Evolutionary conservation across 2,329 filamentous ascomycete species (phyloP).

Genomic region (Ceratocystis albifundus): DNA sequence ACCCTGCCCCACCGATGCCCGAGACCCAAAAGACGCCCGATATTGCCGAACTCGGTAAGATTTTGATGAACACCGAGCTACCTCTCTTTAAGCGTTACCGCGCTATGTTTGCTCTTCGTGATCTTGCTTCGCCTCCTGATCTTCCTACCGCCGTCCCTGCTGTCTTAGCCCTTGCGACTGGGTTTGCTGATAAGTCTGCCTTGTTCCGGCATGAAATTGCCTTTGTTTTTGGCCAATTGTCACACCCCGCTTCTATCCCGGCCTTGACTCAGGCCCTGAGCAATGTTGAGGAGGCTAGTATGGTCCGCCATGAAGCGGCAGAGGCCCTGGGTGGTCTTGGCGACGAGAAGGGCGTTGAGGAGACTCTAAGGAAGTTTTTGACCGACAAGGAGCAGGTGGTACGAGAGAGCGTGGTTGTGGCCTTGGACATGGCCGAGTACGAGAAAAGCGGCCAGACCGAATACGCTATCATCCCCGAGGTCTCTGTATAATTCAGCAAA

Average conservation of each 20-base stretch:
- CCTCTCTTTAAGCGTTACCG: conserved; percentile 89
- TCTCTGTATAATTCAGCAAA: conserved; percentile 30
- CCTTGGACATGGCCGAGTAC: conserved; percentile 94
- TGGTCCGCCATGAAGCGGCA: conserved; percentile 96
- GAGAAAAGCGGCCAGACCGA: conserved; percentile 81
- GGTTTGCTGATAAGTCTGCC: conserved; percentile 73
- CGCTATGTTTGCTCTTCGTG: conserved; percentile 94
- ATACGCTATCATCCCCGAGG: conserved; percentile 78
- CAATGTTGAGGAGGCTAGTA: conserved; percentile 71
- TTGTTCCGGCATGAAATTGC: conserved; percentile 96
- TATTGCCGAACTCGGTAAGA: conserved; percentile 62
- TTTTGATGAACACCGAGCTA: conserved; percentile 63
- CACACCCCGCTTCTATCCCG: conserved; percentile 92
- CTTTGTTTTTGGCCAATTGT: conserved; percentile 94
- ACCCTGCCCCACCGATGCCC: conserved; percentile 82
- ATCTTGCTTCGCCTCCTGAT: conserved; percentile 86
- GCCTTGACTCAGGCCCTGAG: conserved; percentile 68
- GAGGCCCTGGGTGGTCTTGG: conserved; percentile 91
- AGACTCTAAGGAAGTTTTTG: conserved; percentile 68
- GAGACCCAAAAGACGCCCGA: conserved; percentile 46
- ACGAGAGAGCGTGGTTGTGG: conserved; percentile 86
- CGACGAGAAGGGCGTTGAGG: conserved; percentile 85
- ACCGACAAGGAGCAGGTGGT: conserved; percentile 89
- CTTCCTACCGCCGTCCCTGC: conserved; percentile 82
- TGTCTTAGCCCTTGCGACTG: conserved; percentile 71